A percentile compares a stretch with the other conserved stretches of the same genome.
These are phyloP conservation scores for Talaromyces verruculosus DNA, from an alignment of 2,329 filamentous ascomycete genomes.

Conservation along the genomic window DNA sequence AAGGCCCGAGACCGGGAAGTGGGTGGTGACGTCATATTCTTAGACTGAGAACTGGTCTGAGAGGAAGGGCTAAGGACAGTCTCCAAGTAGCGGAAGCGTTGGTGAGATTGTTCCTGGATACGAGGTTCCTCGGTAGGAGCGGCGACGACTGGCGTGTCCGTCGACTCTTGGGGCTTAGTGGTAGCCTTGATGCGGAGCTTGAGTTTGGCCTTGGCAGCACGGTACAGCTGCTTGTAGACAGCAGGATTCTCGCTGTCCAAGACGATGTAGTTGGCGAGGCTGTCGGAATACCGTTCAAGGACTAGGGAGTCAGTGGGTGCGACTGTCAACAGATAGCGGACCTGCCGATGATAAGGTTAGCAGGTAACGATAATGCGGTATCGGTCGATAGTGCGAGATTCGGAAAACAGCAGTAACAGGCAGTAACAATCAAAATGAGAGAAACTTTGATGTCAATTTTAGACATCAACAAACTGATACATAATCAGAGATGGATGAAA, in stretches of 20 bases:
- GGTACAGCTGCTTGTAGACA: conserved; percentile 95
- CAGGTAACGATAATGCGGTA: neutral
- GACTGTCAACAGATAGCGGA: conserved; percentile 68
- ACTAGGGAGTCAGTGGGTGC: conserved; percentile 61
- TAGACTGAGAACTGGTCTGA: conserved; percentile 5
- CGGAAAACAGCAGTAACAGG: neutral
- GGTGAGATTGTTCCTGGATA: conserved; percentile 25
- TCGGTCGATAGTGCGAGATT: neutral
- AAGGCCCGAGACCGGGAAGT: neutral
- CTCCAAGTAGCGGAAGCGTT: conserved; percentile 43
- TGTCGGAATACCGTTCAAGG: conserved; percentile 95
- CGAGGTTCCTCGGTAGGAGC: conserved; percentile 20
- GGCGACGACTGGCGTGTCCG: neutral
- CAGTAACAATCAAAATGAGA: neutral
- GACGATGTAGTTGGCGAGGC: conserved; percentile 73
- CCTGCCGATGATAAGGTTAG: conserved; percentile 48
- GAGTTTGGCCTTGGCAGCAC: conserved; percentile 95
- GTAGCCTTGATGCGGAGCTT: conserved; percentile 88
- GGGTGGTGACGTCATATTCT: conserved; percentile 13
- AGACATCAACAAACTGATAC: neutral
- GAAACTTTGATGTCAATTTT: neutral
- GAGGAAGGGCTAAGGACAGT: conserved; percentile 41
- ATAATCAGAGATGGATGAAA: conserved; percentile 1
- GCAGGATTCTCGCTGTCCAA: conserved; percentile 74
- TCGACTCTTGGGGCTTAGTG: conserved; percentile 29